These are phyloP conservation scores for Inga oerstediana DNA, from an alignment of 306 rosid species.

Conservation along the genomic window DNA sequence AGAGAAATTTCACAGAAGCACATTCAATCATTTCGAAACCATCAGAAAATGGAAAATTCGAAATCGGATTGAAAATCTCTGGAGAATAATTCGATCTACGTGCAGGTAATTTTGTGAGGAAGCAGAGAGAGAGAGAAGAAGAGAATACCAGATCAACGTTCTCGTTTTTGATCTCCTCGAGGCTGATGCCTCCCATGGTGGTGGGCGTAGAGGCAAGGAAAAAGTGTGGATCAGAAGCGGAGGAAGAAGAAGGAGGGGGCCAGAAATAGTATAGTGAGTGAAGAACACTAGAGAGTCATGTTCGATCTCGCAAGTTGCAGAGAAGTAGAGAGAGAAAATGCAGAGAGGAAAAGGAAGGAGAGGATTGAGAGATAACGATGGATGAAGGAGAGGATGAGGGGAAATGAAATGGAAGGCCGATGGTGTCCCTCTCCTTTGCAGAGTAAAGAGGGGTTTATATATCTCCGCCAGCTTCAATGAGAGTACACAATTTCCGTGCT, in stretches of 20 bases:
- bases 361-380: neutral
- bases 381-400: neutral
- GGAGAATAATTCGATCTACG: neutral
- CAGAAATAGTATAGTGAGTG: neutral
- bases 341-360: neutral
- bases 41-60: neutral
- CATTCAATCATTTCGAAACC: neutral
- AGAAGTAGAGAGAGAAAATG: neutral
- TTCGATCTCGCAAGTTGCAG: too few species aligned
- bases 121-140: neutral
- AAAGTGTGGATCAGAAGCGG: neutral
- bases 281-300: neutral
- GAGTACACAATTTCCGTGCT: neutral
- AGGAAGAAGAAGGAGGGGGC: neutral
- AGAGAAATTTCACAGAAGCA: neutral
- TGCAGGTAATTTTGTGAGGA: neutral
- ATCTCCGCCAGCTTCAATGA: neutral
- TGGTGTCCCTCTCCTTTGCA: neutral
- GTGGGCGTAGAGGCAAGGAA: neutral
- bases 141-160: slow-evolving; percentile 78
- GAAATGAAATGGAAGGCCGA: neutral
- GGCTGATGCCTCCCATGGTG: slow-evolving; percentile 73
- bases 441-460: slow-evolving; percentile 1
- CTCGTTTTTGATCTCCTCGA: slow-evolving; percentile 90
- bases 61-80: neutral